A percentile compares a stretch with the other conserved stretches of the same genome.
phyloP scores from a whole-genome alignment of 2,329 filamentous ascomycete species.

The Fusarium sp. region DNA sequence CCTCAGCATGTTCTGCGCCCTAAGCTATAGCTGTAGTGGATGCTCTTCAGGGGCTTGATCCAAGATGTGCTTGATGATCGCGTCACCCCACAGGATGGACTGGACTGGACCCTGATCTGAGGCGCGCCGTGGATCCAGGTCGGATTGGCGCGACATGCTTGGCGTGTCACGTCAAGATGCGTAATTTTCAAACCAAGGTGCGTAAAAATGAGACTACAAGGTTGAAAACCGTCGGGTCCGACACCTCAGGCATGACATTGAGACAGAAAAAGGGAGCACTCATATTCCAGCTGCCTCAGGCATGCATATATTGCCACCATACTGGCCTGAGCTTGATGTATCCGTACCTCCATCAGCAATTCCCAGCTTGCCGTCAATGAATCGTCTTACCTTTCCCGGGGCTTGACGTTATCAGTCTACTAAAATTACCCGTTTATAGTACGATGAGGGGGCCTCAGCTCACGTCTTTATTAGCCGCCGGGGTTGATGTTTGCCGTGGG shows the following conservation, averaged over 20 bases:
- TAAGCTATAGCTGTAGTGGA: slow-evolving; percentile 21
- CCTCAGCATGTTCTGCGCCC: slow-evolving; percentile 25
- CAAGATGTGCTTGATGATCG: not conserved
- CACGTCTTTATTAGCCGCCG: slow-evolving; percentile 1
- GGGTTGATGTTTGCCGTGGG: not conserved
- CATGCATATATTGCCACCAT: slow-evolving; percentile 41
- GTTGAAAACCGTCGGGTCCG: not conserved
- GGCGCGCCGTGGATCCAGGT: slow-evolving; percentile 11
- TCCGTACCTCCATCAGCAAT: slow-evolving; percentile 23
- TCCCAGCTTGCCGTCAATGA: slow-evolving; percentile 12
- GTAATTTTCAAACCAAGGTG: slow-evolving; percentile 40
- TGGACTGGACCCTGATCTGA: slow-evolving; percentile 33
- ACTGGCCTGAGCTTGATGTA: slow-evolving; percentile 33
- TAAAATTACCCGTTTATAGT: not conserved
- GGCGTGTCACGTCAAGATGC: slow-evolving; percentile 15
- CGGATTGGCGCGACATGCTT: slow-evolving; percentile 11
- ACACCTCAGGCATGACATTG: slow-evolving; percentile 36
- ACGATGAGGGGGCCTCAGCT: not conserved
- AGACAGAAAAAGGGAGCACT: slow-evolving; percentile 15
- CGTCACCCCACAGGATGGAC: slow-evolving; percentile 30
- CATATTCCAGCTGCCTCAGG: slow-evolving; percentile 45
- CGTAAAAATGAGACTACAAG: slow-evolving; percentile 27
- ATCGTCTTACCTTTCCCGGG: slow-evolving; percentile 26
- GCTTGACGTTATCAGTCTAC: slow-evolving; percentile 23
- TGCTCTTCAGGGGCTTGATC: slow-evolving; percentile 33